Base-by-base conservation (phyloP, 441 rosid species). In the Heliophila coronopifolia region DNA sequence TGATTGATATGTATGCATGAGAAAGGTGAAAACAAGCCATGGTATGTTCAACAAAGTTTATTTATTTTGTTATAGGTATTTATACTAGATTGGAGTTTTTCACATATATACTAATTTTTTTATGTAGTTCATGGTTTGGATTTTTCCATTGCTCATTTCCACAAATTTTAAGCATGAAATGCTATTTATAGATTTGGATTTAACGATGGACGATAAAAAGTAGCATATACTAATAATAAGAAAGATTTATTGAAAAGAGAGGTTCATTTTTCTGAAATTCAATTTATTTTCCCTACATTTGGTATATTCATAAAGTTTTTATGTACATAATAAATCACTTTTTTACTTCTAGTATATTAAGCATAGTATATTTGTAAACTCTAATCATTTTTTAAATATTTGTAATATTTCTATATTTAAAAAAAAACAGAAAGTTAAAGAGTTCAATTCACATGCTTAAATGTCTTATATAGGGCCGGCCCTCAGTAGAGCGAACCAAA, bases 161-260 rank as follows among this genome's bases (percentile, higher is more conserved):
- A 46, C 31, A 54, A 14, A 24, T 16, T 37, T 23, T 37, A 37
- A 7, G 30, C 7, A 5, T 12, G 18, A 2, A 1, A 54, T 36
- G 23, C 46, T 52, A 62, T 38, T 42, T 50, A 15, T 50, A 25
- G 45, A 1, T 32, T 12, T 59, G 36, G 50, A 40, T 16, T 59
- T 4, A 9, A 24, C 16, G 34, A 49, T 49, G 3, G 7, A 16
- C 1, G 6, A 9, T 58, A 10, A 22, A 39, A 22, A 20, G 8
- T 35, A 20, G 3, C 3, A 6, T 28, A 14, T 13, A 8, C 19
- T 22, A 47, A 28, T 7, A 38, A 57, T 17, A 36, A 12, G 2
- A 36, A 17, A 16, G 1, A 3, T 8, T 28, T 12, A 16, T 27
- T 37, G 34, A 33, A 33, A 43, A 34, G 9, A 13, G 53, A n/a